Evolutionary conservation across 2,329 filamentous ascomycete species (phyloP), one percentile per base, ranked within the genome.

Genomic region (Tolypocladium nubicola): DNA sequence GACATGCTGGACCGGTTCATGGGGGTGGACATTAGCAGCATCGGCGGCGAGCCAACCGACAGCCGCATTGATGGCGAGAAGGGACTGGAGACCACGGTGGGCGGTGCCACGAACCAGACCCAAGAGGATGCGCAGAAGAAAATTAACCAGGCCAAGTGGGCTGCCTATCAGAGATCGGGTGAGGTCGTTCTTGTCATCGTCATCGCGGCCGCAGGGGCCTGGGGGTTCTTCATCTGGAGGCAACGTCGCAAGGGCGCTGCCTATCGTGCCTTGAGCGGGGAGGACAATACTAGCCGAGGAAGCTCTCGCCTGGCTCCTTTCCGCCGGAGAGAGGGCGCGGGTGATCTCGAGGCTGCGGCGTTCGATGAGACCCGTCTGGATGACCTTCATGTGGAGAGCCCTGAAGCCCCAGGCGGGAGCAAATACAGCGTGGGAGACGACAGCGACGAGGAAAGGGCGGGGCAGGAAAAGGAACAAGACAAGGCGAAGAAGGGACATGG

Each of bases 1-100:
- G 94, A 97, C 70, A 99, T 99, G 94, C 84, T 99, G 19, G 93
- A 99, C 72, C 88, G 94, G 45, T 96, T 99, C 75, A 90, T 97
- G 81, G 84, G 85, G 53, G 90, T 99, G 45, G 91, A 97, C 68
- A 95, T 97, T 63, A 88, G 84, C 64, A 87, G 83, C 67, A 95
- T 97, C 62, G 93, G 93, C 58, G 92, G 90, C 54, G 75, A 77
- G 55, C 90, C 91, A 0, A 82, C 86, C 1, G 88, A 96, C 70
- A 91, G 86, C 58, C 82, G 83, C 38, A 87, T 96, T 57, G 91
- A 96, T 67, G 92, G 92, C 57, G 89, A 95, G 71, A 90, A 91
- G 69, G 83, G 88, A 1, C 85, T 84, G 7, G 81, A 89, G 63
- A 91, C 88, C 1, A 88, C 86, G 21, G 89, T 94, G 3, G 89